phyloP scores from a whole-genome alignment of 352 stramenopile species.

The Pythium coloratum region DNA sequence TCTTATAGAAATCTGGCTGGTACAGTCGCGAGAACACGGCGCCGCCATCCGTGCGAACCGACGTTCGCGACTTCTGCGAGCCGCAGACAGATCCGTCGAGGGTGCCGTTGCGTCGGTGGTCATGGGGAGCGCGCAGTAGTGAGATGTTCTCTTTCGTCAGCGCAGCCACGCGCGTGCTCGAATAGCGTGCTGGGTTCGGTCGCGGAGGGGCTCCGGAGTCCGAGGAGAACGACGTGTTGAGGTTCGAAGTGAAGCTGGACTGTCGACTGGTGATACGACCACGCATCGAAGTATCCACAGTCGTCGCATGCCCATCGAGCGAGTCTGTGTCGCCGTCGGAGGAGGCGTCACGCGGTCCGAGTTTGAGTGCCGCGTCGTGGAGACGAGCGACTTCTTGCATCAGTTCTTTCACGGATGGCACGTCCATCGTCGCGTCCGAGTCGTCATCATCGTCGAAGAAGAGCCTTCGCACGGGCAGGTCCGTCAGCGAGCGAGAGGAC shows the following conservation, averaged over 20 bases:
- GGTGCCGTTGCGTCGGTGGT: constrained; percentile 28
- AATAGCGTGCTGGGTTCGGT: constrained; percentile 33
- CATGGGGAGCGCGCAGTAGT: constrained; percentile 49
- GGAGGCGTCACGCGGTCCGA: constrained; percentile 10
- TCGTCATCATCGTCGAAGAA: constrained; percentile 25
- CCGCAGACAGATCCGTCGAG: constrained; percentile 61
- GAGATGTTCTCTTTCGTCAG: constrained; percentile 83
- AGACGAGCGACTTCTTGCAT: constrained; percentile 51
- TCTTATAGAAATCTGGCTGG: constrained; percentile 84
- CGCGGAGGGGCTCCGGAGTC: constrained; percentile 39
- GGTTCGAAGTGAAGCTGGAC: constrained; percentile 23
- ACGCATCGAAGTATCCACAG: constrained; percentile 12
- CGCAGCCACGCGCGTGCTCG: constrained; percentile 54
- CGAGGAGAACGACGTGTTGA: constrained; percentile 34
- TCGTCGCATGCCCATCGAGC: constrained; percentile 9
- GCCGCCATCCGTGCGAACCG: constrained; percentile 72
- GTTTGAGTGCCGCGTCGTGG: constrained; percentile 37
- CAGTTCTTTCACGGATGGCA: constrained; percentile 59
- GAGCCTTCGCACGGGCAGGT: constrained; percentile 33
- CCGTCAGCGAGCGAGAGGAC: constrained; percentile 20
- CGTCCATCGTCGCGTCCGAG: constrained; percentile 16
- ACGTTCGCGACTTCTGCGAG: constrained; percentile 74
- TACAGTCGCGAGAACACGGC: constrained; percentile 83
- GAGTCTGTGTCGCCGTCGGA: constrained; percentile 28
- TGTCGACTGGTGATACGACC: constrained; percentile 21